A percentile compares a stretch with the other conserved stretches of the same genome.
Conservation (phyloP, 306 rosid species). For the Hylodesmum podocarpum region DNA sequence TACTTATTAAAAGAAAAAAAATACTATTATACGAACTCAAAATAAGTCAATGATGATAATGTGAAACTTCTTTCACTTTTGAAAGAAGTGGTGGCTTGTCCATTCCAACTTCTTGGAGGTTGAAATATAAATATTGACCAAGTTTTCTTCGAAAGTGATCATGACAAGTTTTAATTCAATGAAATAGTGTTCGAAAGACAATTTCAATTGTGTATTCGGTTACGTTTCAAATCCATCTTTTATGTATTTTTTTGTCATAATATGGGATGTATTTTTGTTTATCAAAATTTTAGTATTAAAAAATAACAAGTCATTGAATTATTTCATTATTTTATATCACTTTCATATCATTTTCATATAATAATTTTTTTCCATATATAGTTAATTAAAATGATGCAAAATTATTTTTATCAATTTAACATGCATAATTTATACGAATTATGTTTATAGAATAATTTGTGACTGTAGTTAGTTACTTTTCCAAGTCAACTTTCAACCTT, state of each 20-base stretch:
- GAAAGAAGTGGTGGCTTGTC: background rate
- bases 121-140: background rate
- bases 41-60: background rate
- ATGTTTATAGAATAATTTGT: too few relatives aligned
- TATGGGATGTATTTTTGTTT: too few relatives aligned
- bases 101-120: background rate
- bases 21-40: background rate
- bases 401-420: too few relatives aligned
- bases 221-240: background rate
- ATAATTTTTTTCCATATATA: too few relatives aligned
- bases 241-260: too few relatives aligned
- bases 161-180: background rate
- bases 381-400: too few relatives aligned
- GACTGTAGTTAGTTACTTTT: too few relatives aligned
- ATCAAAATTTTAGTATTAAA: background rate
- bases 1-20: background rate
- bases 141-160: background rate
- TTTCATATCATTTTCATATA: too few relatives aligned
- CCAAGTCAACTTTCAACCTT: too few relatives aligned
- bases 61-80: background rate
- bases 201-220: background rate
- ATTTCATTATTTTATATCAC: too few relatives aligned
- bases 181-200: background rate
- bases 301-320: background rate
- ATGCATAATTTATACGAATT: too few relatives aligned